These are phyloP conservation scores for Spergularia azorica DNA, from an alignment of 179 eudicot species.

Conservation along the genomic window DNA sequence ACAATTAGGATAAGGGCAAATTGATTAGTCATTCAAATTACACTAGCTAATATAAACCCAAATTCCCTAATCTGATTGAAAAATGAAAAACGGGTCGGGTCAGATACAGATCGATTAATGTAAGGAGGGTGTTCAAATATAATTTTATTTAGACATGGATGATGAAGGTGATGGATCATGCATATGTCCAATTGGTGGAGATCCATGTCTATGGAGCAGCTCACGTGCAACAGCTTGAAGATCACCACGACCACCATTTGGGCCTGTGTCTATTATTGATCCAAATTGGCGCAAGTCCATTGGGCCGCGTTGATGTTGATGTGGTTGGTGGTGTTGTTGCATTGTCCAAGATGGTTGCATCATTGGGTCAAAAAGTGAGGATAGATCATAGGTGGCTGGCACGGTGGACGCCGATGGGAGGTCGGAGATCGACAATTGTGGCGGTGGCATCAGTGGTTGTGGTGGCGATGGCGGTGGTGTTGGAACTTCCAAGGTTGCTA, in stretches of 20 bases:
- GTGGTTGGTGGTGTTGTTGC: slow-evolving; percentile 27
- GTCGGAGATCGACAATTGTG: slow-evolving; percentile 59
- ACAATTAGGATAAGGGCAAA: not conserved
- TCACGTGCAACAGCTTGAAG: slow-evolving; percentile 72
- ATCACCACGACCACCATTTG: slow-evolving; percentile 41
- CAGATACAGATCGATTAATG: slow-evolving; percentile 14
- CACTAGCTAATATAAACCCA: slow-evolving; percentile 13
- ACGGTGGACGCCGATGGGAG: slow-evolving; percentile 57
- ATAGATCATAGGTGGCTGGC: slow-evolving; percentile 67
- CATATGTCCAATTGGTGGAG: slow-evolving; percentile 39
- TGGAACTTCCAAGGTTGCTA: slow-evolving; percentile 68
- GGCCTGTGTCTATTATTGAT: slow-evolving; percentile 22
- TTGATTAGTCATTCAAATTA: slow-evolving; percentile 16
- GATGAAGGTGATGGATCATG: slow-evolving; percentile 50
- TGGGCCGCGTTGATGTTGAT: slow-evolving; percentile 31
- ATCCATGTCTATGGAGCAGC: slow-evolving; percentile 53
- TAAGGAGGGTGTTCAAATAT: slow-evolving; percentile 13
- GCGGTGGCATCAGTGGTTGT: slow-evolving; percentile 44
- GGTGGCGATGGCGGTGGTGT: slow-evolving; percentile 52
- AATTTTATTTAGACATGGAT: slow-evolving; percentile 47
- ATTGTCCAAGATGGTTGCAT: slow-evolving; percentile 51
- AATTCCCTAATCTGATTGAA: not conserved
- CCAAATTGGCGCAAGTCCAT: slow-evolving; percentile 44
- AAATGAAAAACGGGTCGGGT: slow-evolving; percentile 13
- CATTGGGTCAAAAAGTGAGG: slow-evolving; percentile 67